Base-by-base conservation (phyloP, 2,329 filamentous ascomycete genomes). In the Xylariomycetidae sp. region DNA sequence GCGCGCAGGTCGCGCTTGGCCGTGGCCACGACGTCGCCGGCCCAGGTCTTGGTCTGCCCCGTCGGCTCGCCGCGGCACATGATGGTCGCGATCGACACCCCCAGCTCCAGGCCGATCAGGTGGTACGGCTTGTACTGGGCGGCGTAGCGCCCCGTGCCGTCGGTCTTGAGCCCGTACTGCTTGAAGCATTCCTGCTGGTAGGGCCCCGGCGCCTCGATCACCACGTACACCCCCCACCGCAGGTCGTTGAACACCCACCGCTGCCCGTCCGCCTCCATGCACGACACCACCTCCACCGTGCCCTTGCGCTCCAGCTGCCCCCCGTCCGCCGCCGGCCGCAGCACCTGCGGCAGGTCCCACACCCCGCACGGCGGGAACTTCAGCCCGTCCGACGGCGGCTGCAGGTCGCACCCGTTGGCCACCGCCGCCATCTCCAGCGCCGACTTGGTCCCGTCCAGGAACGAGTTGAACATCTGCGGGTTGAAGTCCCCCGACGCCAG, bases 401-500 rank as follows among this genome's bases (percentile, higher is more conserved):
- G 55, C 15, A 68, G 48, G 37, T 60, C 57, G 41, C 63, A 67
- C 10, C 60, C 61, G 34, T 68, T 68, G 5, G 65, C 58, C 1
- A 68, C 64, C 10, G 65, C 65, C 4, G 64, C 62, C 65, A 68
- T 68, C 44, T 68, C 64, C 5, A 68, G 47, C 1, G 63, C 62
- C 2, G 57, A 62, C 43, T 68, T 68, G 6, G 65, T 68, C n/a
- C 65, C 65, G 35, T 68, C 63, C 3, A 68, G 50, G 49, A 67
- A 68, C 0, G 59, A 64, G 42, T 68, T 68, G 57, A 68, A 68
- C 60, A 68, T 68, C 29, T 67, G 63, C 5, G 61, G 58, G 41
- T 67, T 68, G 47, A 67, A 63, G 39, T 67, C 62, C 4, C 51
- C 61, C 1, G 49, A 55, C 0, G 53, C 56, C 5, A 65, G 46